Percentiles rank a stretch among this genome's conserved stretches.
Conservation (phyloP, 2,329 filamentous ascomycete species). For the Xylaria sp. region DNA sequence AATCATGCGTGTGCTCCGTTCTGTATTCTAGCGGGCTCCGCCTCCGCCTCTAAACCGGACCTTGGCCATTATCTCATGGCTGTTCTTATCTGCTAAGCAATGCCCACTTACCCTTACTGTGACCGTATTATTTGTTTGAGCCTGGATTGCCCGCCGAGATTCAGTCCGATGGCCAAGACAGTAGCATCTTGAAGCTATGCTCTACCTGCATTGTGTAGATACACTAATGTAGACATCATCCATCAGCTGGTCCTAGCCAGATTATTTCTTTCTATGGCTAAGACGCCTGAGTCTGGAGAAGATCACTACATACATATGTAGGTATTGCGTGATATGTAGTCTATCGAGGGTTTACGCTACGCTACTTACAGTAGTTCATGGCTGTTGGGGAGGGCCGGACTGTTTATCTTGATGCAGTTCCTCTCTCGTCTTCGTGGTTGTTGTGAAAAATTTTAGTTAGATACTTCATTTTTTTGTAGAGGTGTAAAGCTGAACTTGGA, state of each 20-base stretch:
- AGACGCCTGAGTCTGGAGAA: neutral
- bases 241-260: slow-evolving; percentile 14
- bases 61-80: slow-evolving; percentile 4
- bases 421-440: neutral
- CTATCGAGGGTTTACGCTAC: neutral
- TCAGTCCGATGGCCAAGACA: slow-evolving; percentile 37
- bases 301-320: neutral
- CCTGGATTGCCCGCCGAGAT: neutral
- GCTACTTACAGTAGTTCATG: neutral
- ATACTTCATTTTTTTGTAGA: neutral
- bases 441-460: neutral
- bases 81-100: slow-evolving; percentile 38
- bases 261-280: neutral
- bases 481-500: slow-evolving; percentile 13
- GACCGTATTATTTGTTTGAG: too few species aligned
- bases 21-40: slow-evolving; percentile 37
- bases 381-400: neutral
- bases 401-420: neutral
- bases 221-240: slow-evolving; percentile 31
- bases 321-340: neutral
- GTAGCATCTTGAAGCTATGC: slow-evolving; percentile 32
- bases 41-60: slow-evolving; percentile 28
- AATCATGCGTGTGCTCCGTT: slow-evolving; percentile 30
- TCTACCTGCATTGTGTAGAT: neutral
- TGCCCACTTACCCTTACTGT: slow-evolving; percentile 29